A percentile compares a stretch with the other conserved stretches of the same genome.
Evolutionary conservation across 2,329 filamentous ascomycete species (phyloP).

Genomic region (Aspergillus sp.): DNA sequence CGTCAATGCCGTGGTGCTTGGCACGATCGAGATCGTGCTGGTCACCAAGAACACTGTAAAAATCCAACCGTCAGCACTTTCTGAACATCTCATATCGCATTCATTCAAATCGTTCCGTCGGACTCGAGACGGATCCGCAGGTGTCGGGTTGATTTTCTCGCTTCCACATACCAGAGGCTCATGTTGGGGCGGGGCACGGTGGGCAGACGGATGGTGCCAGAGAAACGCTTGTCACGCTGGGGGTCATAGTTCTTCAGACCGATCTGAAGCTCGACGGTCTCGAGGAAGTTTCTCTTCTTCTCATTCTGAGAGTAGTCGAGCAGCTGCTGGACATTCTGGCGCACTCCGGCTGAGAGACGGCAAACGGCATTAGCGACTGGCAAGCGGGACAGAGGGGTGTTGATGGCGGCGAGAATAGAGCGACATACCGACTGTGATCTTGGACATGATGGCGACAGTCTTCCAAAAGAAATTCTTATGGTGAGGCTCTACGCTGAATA

Average conservation of each 20-base stretch:
- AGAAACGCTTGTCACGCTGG: slow-evolving; percentile 99
- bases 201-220: slow-evolving; percentile 94
- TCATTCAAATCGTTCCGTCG: background rate
- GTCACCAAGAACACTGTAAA: slow-evolving; percentile 73
- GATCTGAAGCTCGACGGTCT: slow-evolving; percentile 82
- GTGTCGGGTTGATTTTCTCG: background rate
- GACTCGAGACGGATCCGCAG: background rate
- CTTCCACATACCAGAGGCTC: slow-evolving; percentile 67
- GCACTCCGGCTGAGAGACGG: slow-evolving; percentile 72
- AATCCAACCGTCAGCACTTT: slow-evolving; percentile 14
- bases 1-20: slow-evolving; percentile 97
- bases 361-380: slow-evolving; percentile 5
- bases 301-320: slow-evolving; percentile 92
- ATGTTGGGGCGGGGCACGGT: slow-evolving; percentile 88
- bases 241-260: slow-evolving; percentile 99
- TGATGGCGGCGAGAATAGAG: background rate
- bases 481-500: slow-evolving; percentile 61
- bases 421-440: slow-evolving; percentile 57
- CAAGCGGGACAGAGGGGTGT: background rate
- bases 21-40: slow-evolving; percentile 99
- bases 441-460: slow-evolving; percentile 67
- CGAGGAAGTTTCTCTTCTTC: slow-evolving; percentile 98
- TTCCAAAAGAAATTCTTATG: slow-evolving; percentile 83
- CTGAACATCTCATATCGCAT: background rate
- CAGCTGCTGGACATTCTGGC: slow-evolving; percentile 88